Conservation (phyloP, 2,329 filamentous ascomycete genomes). For the Sarocladium brachiariae region DNA sequence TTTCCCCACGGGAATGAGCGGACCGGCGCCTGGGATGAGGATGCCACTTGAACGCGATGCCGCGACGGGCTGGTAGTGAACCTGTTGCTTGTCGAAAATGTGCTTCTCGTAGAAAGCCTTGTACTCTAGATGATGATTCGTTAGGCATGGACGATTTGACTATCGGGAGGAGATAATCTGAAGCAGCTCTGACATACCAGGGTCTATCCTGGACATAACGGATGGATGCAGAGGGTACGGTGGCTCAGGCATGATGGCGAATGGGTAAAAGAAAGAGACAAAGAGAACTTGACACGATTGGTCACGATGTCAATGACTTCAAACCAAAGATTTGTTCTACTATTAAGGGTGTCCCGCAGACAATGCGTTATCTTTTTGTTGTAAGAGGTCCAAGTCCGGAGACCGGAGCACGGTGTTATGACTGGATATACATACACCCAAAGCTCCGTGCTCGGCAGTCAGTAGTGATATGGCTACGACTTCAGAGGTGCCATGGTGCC, state of each 20-base stretch:
- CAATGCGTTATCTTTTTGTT: background rate
- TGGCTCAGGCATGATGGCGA: constrained; percentile 3
- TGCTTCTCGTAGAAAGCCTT: constrained; percentile 45
- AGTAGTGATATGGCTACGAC: no score
- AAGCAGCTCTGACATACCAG: background rate
- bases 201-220: constrained; percentile 2
- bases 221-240: constrained; percentile 4
- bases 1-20: constrained; percentile 36
- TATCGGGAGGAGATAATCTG: no score
- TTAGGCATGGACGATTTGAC: constrained; percentile 38
- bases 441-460: background rate
- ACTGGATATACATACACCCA: no score
- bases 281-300: no score
- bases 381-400: background rate
- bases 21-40: constrained; percentile 45
- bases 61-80: constrained; percentile 46
- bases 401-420: background rate
- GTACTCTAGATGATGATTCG: constrained; percentile 33
- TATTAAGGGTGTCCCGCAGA: background rate
- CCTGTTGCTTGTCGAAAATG: constrained; percentile 43
- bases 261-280: background rate
- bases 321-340: background rate
- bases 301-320: background rate
- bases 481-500: background rate
- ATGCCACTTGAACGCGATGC: constrained; percentile 43